phyloP scores from a whole-genome alignment of 768 basidiomycete genomes.

The Pulveroboletus ravenelii region DNA sequence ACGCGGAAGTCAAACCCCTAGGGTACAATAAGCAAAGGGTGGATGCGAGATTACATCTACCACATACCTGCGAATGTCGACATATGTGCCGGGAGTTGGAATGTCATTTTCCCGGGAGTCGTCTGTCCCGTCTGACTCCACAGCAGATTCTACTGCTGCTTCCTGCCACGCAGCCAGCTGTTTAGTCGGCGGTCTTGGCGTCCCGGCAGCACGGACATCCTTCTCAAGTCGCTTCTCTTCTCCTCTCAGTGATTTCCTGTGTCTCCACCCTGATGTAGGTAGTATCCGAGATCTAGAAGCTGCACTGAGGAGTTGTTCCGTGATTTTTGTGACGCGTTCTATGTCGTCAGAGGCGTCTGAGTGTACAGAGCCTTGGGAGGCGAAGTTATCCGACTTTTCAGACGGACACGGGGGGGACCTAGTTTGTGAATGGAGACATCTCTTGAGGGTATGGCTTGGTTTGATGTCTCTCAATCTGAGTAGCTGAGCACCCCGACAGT shows the following conservation, averaged over 20 bases:
- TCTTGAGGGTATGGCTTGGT: constrained; percentile 10
- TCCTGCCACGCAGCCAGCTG: constrained; percentile 24
- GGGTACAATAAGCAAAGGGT: constrained; percentile 7
- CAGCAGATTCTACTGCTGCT: constrained; percentile 12
- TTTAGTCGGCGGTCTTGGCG: constrained; percentile 20
- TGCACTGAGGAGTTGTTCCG: constrained; percentile 33
- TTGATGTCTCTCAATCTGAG: constrained; percentile 16
- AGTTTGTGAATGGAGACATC: neutral
- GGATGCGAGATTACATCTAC: neutral
- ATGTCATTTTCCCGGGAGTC: constrained; percentile 15
- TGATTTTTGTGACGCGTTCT: constrained; percentile 14
- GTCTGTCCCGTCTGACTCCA: constrained; percentile 10
- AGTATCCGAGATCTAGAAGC: constrained; percentile 24
- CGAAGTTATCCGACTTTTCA: neutral
- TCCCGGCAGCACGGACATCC: constrained; percentile 13
- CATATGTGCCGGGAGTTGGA: constrained; percentile 42
- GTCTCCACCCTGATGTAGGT: constrained; percentile 34
- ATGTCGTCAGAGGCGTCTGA: constrained; percentile 1
- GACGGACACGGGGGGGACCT: neutral
- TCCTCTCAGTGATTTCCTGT: constrained; percentile 34
- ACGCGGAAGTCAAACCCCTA: constrained; percentile 19
- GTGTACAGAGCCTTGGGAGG: neutral
- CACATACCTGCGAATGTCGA: constrained; percentile 49
- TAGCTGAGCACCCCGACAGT: constrained; percentile 19
- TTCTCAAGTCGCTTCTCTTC: constrained; percentile 36